Evolutionary conservation across 2,329 filamentous ascomycete genomes (phyloP).

Genomic region (Botrytis fragariae): DNA sequence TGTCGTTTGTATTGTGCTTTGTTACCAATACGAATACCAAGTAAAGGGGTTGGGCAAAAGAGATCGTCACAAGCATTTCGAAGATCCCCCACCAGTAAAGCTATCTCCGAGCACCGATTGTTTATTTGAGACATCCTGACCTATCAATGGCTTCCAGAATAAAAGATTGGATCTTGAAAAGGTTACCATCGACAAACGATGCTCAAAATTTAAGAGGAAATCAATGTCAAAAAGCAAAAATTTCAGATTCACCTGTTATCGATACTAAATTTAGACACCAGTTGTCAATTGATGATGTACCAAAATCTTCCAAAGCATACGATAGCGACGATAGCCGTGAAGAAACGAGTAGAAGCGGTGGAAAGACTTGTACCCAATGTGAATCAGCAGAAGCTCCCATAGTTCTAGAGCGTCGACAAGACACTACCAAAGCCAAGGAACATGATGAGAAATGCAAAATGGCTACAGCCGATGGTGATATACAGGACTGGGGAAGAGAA

Average conservation of each 20-base stretch:
- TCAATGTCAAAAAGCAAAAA: neutral
- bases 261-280: neutral
- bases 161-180: neutral
- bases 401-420: neutral
- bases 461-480: neutral
- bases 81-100: conserved; percentile 3
- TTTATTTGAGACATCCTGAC: neutral
- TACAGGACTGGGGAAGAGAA: neutral
- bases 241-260: neutral
- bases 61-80: neutral
- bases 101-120: neutral
- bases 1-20: neutral
- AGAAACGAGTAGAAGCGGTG: neutral
- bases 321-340: neutral
- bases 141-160: neutral
- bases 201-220: neutral
- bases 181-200: neutral
- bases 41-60: neutral
- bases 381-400: neutral
- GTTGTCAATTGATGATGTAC: neutral
- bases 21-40: neutral
- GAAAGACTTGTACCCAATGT: neutral
- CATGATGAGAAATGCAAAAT: neutral
- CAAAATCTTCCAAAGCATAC: neutral
- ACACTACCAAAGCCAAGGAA: neutral